A percentile compares a stretch with the other conserved stretches of the same genome.
phyloP scores from a whole-genome alignment of 306 rosid genomes.

The Purshia tridentata region DNA sequence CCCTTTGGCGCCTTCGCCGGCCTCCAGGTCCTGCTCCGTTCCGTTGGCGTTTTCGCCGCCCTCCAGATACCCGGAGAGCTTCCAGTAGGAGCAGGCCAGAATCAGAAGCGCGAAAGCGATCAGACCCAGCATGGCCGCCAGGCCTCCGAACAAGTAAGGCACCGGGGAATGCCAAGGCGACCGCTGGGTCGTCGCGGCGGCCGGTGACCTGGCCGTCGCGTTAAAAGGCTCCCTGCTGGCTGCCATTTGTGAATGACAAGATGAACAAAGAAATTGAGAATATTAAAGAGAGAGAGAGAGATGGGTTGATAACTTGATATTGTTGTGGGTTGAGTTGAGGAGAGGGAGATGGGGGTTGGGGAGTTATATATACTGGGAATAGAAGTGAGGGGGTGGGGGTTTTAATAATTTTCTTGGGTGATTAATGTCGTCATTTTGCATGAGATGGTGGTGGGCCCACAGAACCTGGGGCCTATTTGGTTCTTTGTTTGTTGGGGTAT shows the following conservation, averaged over 20 bases:
- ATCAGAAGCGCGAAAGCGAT: slow-evolving; percentile 94
- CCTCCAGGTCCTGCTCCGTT: slow-evolving; percentile 54
- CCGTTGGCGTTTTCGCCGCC: slow-evolving; percentile 30
- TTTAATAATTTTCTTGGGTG: slow-evolving; percentile 18
- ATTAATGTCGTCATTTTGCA: slow-evolving; percentile 51
- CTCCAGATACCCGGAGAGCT: slow-evolving; percentile 80
- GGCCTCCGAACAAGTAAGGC: slow-evolving; percentile 85
- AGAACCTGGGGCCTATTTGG: slow-evolving; percentile 13
- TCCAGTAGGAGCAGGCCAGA: slow-evolving; percentile 97
- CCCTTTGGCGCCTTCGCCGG: slow-evolving; percentile 36
- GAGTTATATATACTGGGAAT: slow-evolving; percentile 48
- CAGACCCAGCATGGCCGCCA: slow-evolving; percentile 94
- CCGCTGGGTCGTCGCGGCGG: slow-evolving; percentile 33
- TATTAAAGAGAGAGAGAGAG: neutral
- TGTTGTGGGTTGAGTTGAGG: slow-evolving; percentile 45
- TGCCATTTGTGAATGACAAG: slow-evolving; percentile 32
- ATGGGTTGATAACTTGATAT: neutral
- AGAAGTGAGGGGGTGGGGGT: neutral
- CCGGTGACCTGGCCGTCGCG: slow-evolving; percentile 37
- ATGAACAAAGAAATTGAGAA: neutral
- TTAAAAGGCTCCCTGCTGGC: slow-evolving; percentile 49
- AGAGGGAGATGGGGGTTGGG: slow-evolving; percentile 26
- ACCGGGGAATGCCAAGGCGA: slow-evolving; percentile 99
- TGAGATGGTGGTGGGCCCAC: slow-evolving; percentile 18
- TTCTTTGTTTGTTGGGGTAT: slow-evolving; percentile 29